Percentiles rank a stretch among this genome's conserved stretches.
phyloP scores from a whole-genome alignment of 2,329 filamentous ascomycete genomes.

The Apiospora malaysiana region DNA sequence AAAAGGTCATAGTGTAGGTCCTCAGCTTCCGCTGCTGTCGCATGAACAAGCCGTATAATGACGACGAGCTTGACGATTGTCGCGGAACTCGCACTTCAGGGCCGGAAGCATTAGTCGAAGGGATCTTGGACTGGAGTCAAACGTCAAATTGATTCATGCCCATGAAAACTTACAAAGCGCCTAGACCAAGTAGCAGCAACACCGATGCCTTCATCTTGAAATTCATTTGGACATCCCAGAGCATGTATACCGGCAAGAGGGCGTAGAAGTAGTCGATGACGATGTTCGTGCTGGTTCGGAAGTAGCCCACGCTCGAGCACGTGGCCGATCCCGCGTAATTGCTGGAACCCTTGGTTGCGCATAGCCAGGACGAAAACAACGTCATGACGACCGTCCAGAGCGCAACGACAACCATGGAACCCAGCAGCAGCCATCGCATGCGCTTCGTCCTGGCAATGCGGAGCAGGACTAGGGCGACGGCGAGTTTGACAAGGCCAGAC shows the following conservation, averaged over 20 bases:
- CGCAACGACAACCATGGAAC: conserved; percentile 36
- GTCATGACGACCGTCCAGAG: conserved; percentile 41
- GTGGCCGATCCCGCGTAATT: conserved; percentile 37
- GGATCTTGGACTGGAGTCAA: not conserved
- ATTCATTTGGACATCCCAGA: conserved; percentile 37
- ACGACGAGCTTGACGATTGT: conserved; percentile 43
- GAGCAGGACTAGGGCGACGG: conserved; percentile 41
- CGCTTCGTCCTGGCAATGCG: conserved; percentile 35
- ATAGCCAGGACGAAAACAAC: conserved; percentile 39
- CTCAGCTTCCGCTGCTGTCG: conserved; percentile 30
- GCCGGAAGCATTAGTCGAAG: not conserved
- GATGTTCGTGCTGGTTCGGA: conserved; percentile 42
- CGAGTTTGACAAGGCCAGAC: conserved; percentile 40
- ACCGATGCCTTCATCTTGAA: conserved; percentile 36
- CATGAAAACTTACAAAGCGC: conserved; percentile 37
- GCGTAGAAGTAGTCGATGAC: conserved; percentile 44
- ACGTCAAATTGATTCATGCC: not conserved
- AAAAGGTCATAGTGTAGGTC: conserved; percentile 39
- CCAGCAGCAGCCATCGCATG: conserved; percentile 33
- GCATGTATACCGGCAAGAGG: conserved; percentile 37
- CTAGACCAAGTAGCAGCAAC: conserved; percentile 38
- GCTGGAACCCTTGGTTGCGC: conserved; percentile 35
- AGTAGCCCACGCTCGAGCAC: conserved; percentile 38
- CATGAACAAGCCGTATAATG: conserved; percentile 34
- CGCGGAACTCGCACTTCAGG: conserved; percentile 38